Conservation (phyloP, 2,329 filamentous ascomycete species). For the Aspergillus chevalieri region DNA sequence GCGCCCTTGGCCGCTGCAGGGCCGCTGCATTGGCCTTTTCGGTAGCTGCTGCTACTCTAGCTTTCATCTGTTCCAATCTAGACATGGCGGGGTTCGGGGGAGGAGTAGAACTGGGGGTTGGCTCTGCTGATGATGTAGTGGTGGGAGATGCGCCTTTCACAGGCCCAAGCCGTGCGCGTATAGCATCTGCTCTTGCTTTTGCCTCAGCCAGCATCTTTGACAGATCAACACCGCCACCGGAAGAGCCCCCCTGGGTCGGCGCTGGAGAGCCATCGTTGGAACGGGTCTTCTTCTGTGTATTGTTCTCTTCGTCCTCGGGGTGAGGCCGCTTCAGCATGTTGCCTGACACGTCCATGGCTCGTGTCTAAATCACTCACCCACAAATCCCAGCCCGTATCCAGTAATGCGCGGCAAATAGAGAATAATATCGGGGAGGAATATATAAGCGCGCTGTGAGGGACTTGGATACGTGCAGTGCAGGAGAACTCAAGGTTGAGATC, state of each 20-base stretch:
- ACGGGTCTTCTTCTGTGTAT: conserved; percentile 43
- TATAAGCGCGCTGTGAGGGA: no score
- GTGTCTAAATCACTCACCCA: conserved; percentile 8
- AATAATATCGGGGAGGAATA: no score
- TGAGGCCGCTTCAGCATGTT: conserved; percentile 45
- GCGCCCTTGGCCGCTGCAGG: conserved; percentile 36
- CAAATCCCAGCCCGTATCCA: neutral
- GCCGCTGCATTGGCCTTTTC: conserved; percentile 39
- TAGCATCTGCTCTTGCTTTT: conserved; percentile 43
- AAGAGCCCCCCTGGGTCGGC: conserved; percentile 31
- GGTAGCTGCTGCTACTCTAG: conserved; percentile 71
- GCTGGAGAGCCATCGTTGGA: conserved; percentile 47
- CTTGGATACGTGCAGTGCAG: neutral
- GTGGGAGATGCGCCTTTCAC: conserved; percentile 25
- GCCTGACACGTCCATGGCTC: conserved; percentile 31
- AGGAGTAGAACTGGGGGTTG: conserved; percentile 32
- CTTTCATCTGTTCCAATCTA: conserved; percentile 73
- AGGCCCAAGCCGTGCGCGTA: conserved; percentile 41
- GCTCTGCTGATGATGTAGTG: conserved; percentile 17
- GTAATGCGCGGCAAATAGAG: no score
- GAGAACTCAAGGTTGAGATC: conserved; percentile 2
- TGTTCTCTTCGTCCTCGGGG: conserved; percentile 40
- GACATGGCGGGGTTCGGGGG: conserved; percentile 45
- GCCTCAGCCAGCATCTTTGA: conserved; percentile 45
- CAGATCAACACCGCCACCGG: conserved; percentile 38